phyloP scores from a whole-genome alignment of 352 stramenopile genomes.

The Phytophthora sp. region DNA sequence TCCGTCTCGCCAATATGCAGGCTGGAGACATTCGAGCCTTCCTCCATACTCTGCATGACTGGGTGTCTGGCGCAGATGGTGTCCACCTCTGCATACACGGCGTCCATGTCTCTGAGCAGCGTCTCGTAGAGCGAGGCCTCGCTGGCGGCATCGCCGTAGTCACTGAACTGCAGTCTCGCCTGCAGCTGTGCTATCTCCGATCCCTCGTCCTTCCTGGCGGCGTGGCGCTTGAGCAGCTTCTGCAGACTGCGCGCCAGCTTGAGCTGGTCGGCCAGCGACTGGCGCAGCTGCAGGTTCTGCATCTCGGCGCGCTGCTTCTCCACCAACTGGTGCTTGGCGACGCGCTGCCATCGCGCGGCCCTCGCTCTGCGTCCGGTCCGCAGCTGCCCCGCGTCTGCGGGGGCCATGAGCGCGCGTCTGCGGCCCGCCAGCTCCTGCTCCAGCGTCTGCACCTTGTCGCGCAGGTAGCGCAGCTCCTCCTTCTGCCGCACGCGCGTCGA shows the following conservation, averaged over 20 bases:
- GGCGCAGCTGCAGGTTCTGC: conserved; percentile 40
- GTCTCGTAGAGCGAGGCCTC: conserved; percentile 33
- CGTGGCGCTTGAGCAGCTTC: conserved; percentile 45
- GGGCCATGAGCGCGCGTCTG: conserved; percentile 14
- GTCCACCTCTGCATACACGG: conserved; percentile 38
- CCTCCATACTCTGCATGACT: conserved; percentile 33
- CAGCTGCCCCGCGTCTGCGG: not conserved
- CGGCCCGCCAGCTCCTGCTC: conserved; percentile 40
- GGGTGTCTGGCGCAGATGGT: conserved; percentile 30
- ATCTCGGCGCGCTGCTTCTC: conserved; percentile 39
- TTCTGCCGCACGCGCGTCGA: conserved; percentile 59
- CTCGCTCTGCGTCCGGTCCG: not conserved
- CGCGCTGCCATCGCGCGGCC: conserved; percentile 36
- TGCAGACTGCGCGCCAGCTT: conserved; percentile 57
- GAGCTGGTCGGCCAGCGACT: conserved; percentile 43
- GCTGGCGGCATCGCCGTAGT: conserved; percentile 6
- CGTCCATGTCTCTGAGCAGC: conserved; percentile 31
- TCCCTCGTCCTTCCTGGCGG: conserved; percentile 9
- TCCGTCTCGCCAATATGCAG: conserved; percentile 31
- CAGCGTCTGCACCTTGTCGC: conserved; percentile 46
- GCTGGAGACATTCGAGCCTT: conserved; percentile 38
- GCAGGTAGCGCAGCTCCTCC: conserved; percentile 59
- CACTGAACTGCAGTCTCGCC: conserved; percentile 23
- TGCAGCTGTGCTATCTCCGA: conserved; percentile 21
- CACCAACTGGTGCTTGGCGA: conserved; percentile 40